Conservation (phyloP, 495 filamentous ascomycete genomes). For the Aspergillus biplanus region DNA sequence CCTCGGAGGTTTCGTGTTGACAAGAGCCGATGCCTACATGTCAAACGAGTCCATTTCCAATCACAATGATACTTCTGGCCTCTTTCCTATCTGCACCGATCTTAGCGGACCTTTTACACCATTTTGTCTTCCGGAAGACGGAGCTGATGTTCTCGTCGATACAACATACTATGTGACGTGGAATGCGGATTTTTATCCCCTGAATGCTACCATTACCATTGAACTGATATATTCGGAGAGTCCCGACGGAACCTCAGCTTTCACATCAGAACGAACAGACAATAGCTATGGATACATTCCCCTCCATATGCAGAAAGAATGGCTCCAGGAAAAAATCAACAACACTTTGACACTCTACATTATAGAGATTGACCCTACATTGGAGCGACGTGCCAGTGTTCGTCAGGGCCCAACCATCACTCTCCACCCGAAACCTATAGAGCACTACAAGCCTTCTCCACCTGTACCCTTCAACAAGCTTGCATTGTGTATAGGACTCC, state of each 20-base stretch:
- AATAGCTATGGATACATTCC: constrained; percentile 44
- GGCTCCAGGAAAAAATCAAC: constrained; percentile 36
- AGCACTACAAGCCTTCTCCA: constrained; percentile 33
- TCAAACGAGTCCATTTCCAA: constrained; percentile 10
- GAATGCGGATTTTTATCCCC: constrained; percentile 43
- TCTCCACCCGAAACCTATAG: constrained; percentile 27
- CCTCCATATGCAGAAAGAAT: constrained; percentile 38
- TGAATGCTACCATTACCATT: constrained; percentile 45
- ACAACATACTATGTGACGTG: constrained; percentile 50
- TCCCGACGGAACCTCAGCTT: constrained; percentile 35
- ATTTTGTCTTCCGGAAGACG: constrained; percentile 45
- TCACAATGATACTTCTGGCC: constrained; percentile 42
- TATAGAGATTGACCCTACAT: constrained; percentile 32
- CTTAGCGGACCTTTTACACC: constrained; percentile 29
- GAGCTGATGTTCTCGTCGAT: constrained; percentile 38
- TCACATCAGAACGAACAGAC: constrained; percentile 38
- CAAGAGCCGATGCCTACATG: constrained; percentile 2
- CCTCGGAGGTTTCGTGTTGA: constrained; percentile 10
- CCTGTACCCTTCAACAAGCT: constrained; percentile 29
- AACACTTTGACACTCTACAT: constrained; percentile 38
- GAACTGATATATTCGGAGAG: constrained; percentile 39
- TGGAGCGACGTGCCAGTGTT: constrained; percentile 28
- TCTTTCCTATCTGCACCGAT: constrained; percentile 39
- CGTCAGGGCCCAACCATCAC: constrained; percentile 33
- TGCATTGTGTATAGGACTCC: constrained; percentile 31